Evolutionary conservation across 2,329 filamentous ascomycete species (phyloP), one percentile per base, ranked within the genome.

Genomic region (Pyrenophora seminiperda): DNA sequence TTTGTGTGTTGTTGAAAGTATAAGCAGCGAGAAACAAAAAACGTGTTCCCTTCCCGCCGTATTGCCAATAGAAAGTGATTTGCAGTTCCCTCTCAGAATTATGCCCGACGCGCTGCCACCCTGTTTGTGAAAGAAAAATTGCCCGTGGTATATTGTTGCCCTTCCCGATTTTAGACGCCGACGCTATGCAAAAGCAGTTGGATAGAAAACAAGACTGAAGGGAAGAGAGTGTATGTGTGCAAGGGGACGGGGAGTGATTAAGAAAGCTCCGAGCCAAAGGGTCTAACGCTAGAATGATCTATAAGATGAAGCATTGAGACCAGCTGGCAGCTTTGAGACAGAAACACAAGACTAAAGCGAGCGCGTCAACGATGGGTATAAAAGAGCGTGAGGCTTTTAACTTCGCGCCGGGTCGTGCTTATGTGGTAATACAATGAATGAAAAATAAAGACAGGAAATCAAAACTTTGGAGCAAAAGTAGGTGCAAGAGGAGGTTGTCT

Each of bases 161-260:
- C 24, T 27, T 27, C 24, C 24, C 24, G 24, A 27, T 27, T 37
- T 27, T 39, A 39, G 45, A 47, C 42, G 61, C 62, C 59, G 50
- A 51, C 58, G 59, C 61, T 64, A 66, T 64, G 61, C 56, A 50
- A 51, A 58, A 59, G 47, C 50, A 50, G 30, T 41, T 37, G 27
- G 37, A 50, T 27, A 46, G 50, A 54, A 50, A 49, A 59, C 36
- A 47, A 33, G 27, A 22, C 27, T 13, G 18, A 24, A 39, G 20
- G 22, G 30, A 24, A 38, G n/a, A 15, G 15, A 34, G 31, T 41
- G 37, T 41, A 15, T 27, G 24, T 30, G 24, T 27, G 24, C 24
- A 27, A 11, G 24, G 24, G 24, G 33, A 20, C 17, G 17, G 17
- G 13, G 36, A 52, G 47, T 41, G 32, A 59, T 58, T 64, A 60